phyloP scores from a whole-genome alignment of 345 rosid species.

The Camelina hispida region DNA sequence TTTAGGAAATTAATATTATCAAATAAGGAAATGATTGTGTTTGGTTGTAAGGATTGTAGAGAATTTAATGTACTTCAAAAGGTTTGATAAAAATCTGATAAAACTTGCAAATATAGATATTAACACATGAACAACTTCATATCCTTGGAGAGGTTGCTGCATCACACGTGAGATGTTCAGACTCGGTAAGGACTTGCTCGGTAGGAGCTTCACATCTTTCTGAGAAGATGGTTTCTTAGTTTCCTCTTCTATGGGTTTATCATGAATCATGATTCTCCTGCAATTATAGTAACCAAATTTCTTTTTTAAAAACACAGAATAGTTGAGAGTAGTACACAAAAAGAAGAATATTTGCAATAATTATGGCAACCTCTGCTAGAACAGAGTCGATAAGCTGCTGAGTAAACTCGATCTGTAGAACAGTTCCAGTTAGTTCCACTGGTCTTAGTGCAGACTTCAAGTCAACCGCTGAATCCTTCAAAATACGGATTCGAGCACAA shows the following conservation, averaged over 20 bases:
- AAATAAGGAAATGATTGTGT: too few species aligned
- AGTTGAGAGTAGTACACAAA: background rate
- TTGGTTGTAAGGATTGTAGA: too few species aligned
- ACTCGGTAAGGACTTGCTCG: background rate
- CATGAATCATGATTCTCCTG: background rate
- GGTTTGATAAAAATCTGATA: background rate
- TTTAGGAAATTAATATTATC: too few species aligned
- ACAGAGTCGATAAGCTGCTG: background rate
- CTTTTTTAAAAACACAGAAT: background rate
- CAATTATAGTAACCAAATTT: background rate
- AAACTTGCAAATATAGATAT: background rate
- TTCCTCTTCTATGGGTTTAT: background rate
- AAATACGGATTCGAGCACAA: background rate
- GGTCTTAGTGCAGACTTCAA: background rate
- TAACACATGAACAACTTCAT: background rate
- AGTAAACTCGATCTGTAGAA: background rate
- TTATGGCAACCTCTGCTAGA: background rate
- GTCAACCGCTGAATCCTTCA: background rate
- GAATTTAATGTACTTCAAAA: too few species aligned
- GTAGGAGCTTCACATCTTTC: background rate
- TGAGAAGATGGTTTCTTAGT: background rate
- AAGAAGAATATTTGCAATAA: background rate
- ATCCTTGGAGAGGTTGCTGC: background rate
- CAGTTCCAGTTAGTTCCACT: constrained; percentile 8
- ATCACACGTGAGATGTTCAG: background rate